phyloP scores from a whole-genome alignment of 768 basidiomycete genomes.

The Collybiopsis luxurians region DNA sequence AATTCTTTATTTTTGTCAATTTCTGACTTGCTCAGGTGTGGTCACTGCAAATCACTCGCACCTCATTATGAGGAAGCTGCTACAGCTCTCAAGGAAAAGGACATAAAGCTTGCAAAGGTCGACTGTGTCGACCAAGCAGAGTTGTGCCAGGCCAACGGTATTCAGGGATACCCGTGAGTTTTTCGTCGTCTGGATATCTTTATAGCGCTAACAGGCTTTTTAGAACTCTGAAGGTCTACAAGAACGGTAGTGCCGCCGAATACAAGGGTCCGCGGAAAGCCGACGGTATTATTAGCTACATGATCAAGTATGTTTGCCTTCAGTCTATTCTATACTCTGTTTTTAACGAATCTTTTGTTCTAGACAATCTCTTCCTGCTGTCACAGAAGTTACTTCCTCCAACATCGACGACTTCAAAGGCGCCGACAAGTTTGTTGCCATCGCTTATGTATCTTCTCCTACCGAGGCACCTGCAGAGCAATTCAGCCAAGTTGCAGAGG shows the following conservation, averaged over 20 bases:
- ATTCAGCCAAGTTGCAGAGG: constrained; percentile 80
- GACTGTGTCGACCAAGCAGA: constrained; percentile 95
- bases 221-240: constrained; percentile 91
- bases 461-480: constrained; percentile 68
- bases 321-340: constrained; percentile 5
- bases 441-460: constrained; percentile 79
- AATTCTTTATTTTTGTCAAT: neutral
- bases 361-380: constrained; percentile 90
- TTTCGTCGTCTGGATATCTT: too few species aligned
- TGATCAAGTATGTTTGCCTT: constrained; percentile 74
- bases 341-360: too few species aligned
- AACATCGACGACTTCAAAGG: constrained; percentile 84
- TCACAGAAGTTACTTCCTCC: constrained; percentile 72
- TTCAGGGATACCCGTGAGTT: constrained; percentile 92
- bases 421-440: constrained; percentile 85
- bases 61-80: constrained; percentile 95
- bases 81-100: constrained; percentile 84
- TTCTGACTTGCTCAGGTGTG: constrained; percentile 58
- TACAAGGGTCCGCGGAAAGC: constrained; percentile 90
- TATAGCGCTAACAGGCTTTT: neutral
- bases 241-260: constrained; percentile 73
- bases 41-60: constrained; percentile 94
- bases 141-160: constrained; percentile 82
- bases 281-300: constrained; percentile 95
- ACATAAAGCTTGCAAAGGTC: constrained; percentile 92